Base-by-base conservation (phyloP, 2,329 filamentous ascomycete species). In the Microascus cirrosus region DNA sequence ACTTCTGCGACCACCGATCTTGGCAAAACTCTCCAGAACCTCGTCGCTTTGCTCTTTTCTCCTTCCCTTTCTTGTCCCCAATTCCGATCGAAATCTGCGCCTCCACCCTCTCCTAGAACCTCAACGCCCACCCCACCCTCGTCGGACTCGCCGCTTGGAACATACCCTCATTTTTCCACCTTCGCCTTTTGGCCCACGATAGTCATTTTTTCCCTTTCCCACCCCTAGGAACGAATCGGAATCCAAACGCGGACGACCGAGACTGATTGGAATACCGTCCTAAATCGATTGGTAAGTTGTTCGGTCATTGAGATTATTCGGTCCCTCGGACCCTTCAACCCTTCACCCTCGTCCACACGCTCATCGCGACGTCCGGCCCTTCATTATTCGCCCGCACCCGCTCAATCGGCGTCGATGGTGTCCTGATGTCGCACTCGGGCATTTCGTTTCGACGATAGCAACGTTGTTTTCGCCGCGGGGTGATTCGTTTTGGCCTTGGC, bases 1-100 rank as follows among this genome's bases (percentile, higher is more conserved):
- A 52, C 56, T 58, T 52, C 56, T 58, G 56, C 56, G 53, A 58
- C 56, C 56, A 32, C 56, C 53, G 25, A 39, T 32, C 50, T 53
- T 52, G 51, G 25, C 22, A 20, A 34, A 53, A 12, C 51, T 25
- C 28, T 32, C 28, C 13, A 22, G 13, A 24, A 52, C n/a, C 50
- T 45, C 39, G 39, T 18, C 39, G 28, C 28, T 32, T 45, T 24
- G 7, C 12, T 20, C 22, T 22, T 24, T 50, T 24, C 45, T 22
- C 22, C 45, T 50, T 50, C 45, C 45, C 45, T 50, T 50, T 51
- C 24, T 12, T 15, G 48, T 51, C 48, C 22, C 24, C 18, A 51
- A 51, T 20, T 13, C 39, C n/a, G 39, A 45, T 45, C 39, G n/a
- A 15, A 45, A 45, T 45, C 39, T n/a, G n/a, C n/a, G n/a, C 39